Evolutionary conservation across 345 rosid genomes (phyloP), one percentile per base, ranked within the genome.

Genomic region (Dipteronia dyeriana): DNA sequence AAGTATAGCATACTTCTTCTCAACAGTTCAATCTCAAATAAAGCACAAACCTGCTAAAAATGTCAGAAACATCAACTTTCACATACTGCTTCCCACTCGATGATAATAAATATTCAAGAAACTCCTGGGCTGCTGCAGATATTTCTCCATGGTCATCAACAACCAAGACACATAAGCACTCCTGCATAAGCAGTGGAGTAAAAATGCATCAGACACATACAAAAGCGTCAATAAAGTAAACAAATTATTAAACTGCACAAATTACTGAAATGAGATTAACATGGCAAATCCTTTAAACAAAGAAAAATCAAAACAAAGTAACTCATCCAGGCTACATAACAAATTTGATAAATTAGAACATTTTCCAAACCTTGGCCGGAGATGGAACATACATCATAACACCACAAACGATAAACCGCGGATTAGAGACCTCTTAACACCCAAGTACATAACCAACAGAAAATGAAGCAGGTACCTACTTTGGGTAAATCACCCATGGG

Each of bases 71-170:
- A 80, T 94, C 98, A 76, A 72, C 73, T 78, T 86, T 85, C 68
- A 91, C 53, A 43, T 75, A 76, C 74, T 83, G 74, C 60, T 80
- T 88, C 70, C 80, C 73, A 65, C 80, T 68, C 63, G 62, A 71
- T n/a, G 84, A 83, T 79, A 92, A 85, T 68, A 92, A 79, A 82
- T 76, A 63, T 75, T 87, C 89, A 57, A 94, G 87, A 72, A 87
- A 84, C 56, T 85, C 89, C 82, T 87, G 94, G 49, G 99, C 92
- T 81, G 86, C 84, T 57, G 83, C 71, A 63, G 94, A 89, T 65
- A 96, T 88, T 73, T 89, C 95, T 80, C 87, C 86, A 41, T 84
- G 87, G 54, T 90, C 97, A 89, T 94, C 99, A 79, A 91, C 88
- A 80, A 86, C 90, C 87, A 94, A 81, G 79, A 88, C 88, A 74